Evolutionary conservation across 257 asterid genomes (phyloP), one percentile per base, ranked within the genome.

Genomic region (Scutellaria galericulata): DNA sequence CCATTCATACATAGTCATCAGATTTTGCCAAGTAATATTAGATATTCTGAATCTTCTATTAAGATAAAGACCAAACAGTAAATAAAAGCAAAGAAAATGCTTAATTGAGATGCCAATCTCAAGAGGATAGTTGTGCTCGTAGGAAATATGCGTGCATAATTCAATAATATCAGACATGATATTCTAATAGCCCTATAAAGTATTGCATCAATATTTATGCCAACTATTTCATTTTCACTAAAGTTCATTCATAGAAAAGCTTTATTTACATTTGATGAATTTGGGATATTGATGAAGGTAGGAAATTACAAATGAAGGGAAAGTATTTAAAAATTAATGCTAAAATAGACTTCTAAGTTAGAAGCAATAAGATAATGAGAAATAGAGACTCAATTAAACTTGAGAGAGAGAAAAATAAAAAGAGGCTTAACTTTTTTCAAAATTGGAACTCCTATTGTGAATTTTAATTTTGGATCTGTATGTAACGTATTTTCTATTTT

Each of bases 21-120:
- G 66, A 58, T 65, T 52, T 65, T 44, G 20, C 51, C 52, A 63
- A 73, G 72, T 24, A 24, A 24, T 78, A 66, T 69, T 62, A 58
- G 47, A 70, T 77, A 70, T 70, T 53, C 71, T 74, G 82, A 74
- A 59, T 74, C 76, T 58, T 81, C 66, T 58, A 55, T 70, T 46
- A 65, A 65, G 44, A 74, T 77, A 64, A 59, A 18, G 64, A 57
- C 71, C 70, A 53, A 53, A 73, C 22, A 41, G 50, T 60, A 24
- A 54, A 31, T 31, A 9, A 52, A 64, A 69, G 12, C 7, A 48
- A 69, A 37, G 50, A 15, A 18, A 62, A 63, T 20, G 39, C 53
- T 3, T 31, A 37, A 31, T 1, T 5, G 18, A 31, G 64, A 68
- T 68, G 74, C 63, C 73, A 52, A 18, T 50, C 24, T 42, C 45